Percentiles rank a stretch among this genome's conserved stretches.
phyloP scores from a whole-genome alignment of 352 stramenopile genomes.

The Pythium guiyangense region DNA sequence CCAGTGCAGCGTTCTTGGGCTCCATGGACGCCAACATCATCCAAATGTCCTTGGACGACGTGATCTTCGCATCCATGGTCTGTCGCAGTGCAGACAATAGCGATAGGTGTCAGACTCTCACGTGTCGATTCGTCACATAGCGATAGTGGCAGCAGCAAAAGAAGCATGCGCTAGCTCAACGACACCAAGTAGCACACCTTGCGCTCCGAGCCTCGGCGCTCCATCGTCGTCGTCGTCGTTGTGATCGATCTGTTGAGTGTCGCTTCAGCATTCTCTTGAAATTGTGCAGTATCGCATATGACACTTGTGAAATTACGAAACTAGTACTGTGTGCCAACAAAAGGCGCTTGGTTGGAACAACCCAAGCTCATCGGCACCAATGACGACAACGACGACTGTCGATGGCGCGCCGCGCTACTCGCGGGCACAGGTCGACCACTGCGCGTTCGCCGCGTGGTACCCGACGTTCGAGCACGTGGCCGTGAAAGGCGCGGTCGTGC shows the following conservation, averaged over 20 bases:
- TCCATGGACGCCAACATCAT: constrained; percentile 54
- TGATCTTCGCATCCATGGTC: constrained; percentile 10
- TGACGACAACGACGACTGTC: not conserved
- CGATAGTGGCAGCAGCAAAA: too few species aligned
- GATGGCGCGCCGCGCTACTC: constrained; percentile 41
- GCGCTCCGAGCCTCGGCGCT: constrained; percentile 12
- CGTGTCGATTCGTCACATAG: not conserved
- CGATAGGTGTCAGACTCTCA: not conserved
- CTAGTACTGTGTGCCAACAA: not conserved
- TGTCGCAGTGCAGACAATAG: not conserved
- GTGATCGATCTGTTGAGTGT: not conserved
- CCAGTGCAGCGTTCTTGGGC: constrained; percentile 21
- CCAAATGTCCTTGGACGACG: constrained; percentile 67
- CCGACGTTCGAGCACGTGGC: constrained; percentile 44
- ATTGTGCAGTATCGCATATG: not conserved
- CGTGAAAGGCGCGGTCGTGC: constrained; percentile 59
- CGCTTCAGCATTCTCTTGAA: constrained; percentile 2
- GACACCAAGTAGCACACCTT: constrained; percentile 2
- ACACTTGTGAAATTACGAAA: not conserved
- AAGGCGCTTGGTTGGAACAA: not conserved
- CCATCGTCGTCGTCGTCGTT: constrained; percentile 6
- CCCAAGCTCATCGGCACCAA: not conserved
- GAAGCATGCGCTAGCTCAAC: too few species aligned
- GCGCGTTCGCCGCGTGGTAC: constrained; percentile 74
- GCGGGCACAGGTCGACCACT: constrained; percentile 72